Percentiles rank a stretch among this genome's conserved stretches.
Conservation (phyloP, 2,329 filamentous ascomycete genomes). For the Lasiodiplodia citricola region DNA sequence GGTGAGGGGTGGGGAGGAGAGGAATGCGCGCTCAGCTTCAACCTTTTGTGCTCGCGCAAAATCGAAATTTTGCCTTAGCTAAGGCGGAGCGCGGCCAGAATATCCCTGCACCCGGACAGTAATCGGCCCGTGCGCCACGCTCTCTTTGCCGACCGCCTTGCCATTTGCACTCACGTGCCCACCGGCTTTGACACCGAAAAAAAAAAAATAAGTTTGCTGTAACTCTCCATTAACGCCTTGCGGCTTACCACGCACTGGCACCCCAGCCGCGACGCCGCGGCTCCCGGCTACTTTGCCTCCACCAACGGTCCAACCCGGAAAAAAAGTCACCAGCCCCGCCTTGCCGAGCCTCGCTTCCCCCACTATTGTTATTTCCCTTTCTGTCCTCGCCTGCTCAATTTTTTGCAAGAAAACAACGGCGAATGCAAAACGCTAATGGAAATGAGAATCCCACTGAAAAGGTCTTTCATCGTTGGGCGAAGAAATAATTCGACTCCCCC, state of each 20-base stretch:
- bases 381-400: neutral
- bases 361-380: neutral
- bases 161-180: conserved; percentile 10
- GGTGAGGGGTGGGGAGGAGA: conserved; percentile 37
- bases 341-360: neutral
- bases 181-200: conserved; percentile 6
- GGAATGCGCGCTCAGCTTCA: conserved; percentile 12
- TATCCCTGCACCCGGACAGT: conserved; percentile 16
- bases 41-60: conserved; percentile 27
- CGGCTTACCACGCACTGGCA: neutral
- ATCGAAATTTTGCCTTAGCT: conserved; percentile 24
- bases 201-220: neutral
- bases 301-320: neutral
- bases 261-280: neutral
- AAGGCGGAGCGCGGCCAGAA: conserved; percentile 19
- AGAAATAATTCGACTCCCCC: conserved; percentile 13
- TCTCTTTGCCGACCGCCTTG: conserved; percentile 11
- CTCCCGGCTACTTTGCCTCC: neutral
- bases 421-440: neutral
- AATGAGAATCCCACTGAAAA: neutral
- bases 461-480: neutral
- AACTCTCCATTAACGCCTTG: conserved; percentile 7
- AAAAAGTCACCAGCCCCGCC: neutral
- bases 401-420: neutral
- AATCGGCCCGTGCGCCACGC: conserved; percentile 9